Evolutionary conservation across 163 green algal species (phyloP).

Genomic region (Prototheca stagnorum): DNA sequence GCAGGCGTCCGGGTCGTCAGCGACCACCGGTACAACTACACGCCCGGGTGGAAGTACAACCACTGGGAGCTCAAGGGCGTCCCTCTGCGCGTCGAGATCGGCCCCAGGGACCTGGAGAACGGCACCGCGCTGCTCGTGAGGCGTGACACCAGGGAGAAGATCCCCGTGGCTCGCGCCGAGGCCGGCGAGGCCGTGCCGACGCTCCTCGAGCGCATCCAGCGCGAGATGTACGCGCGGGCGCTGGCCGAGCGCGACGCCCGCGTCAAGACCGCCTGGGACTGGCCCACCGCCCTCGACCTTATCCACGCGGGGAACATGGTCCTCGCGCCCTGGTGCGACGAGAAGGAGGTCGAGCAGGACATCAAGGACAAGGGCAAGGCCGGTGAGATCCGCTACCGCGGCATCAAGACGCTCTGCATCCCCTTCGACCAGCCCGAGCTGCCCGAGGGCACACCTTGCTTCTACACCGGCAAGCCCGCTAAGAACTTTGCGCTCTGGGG

Average conservation of each 20-base stretch:
- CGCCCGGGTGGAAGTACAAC: conserved; percentile 99
- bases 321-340: conserved; percentile 89
- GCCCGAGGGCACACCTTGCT: conserved; percentile 75
- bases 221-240: conserved; percentile 51
- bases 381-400: conserved; percentile 48
- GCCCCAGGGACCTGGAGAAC: conserved; percentile 81
- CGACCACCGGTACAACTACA: conserved; percentile 88
- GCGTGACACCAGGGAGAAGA: conserved; percentile 82
- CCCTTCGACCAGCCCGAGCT: conserved; percentile 62
- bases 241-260: conserved; percentile 37
- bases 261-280: conserved; percentile 52
- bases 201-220: conserved; percentile 81
- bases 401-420: conserved; percentile 95
- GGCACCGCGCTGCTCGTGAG: conserved; percentile 57
- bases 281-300: conserved; percentile 84
- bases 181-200: conserved; percentile 36
- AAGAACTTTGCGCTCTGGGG: conserved; percentile 94
- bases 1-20: conserved; percentile 54
- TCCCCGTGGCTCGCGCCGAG: conserved; percentile 58
- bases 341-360: conserved; percentile 79
- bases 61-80: conserved; percentile 95
- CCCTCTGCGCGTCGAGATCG: conserved; percentile 86
- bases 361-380: conserved; percentile 77
- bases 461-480: conserved; percentile 76
- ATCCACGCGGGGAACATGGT: conserved; percentile 81